Conservation (phyloP, 2,329 filamentous ascomycete species). For the Aspergillus ibericus region DNA sequence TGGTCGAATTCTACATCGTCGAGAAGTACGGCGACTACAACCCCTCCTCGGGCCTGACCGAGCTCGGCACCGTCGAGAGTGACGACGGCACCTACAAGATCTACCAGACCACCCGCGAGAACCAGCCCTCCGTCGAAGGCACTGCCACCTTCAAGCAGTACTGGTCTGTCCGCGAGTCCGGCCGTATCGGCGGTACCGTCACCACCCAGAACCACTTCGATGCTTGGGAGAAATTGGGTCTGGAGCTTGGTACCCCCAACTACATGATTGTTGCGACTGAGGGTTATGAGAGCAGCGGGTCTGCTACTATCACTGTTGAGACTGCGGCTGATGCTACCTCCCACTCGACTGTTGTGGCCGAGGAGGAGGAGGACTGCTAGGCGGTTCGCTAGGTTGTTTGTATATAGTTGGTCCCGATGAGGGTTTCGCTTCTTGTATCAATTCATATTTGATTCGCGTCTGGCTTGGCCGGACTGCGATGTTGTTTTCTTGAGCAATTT, state of each 20-base stretch:
- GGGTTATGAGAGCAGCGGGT: constrained; percentile 44
- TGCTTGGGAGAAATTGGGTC: constrained; percentile 34
- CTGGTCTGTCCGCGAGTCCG: constrained; percentile 42
- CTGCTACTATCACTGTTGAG: constrained; percentile 35
- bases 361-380: constrained; percentile 3
- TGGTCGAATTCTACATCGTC: constrained; percentile 43
- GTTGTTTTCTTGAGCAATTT: not conserved
- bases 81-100: constrained; percentile 44
- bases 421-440: not conserved
- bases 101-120: constrained; percentile 37
- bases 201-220: constrained; percentile 40
- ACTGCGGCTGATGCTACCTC: not conserved
- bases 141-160: constrained; percentile 47
- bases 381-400: not conserved
- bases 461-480: not conserved
- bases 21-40: constrained; percentile 38
- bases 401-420: not conserved
- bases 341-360: not conserved
- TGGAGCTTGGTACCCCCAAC: constrained; percentile 34
- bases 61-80: constrained; percentile 37
- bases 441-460: not conserved
- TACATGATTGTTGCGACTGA: constrained; percentile 46
- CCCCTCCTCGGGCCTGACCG: constrained; percentile 28
- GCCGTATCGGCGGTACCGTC: constrained; percentile 39
- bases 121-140: constrained; percentile 43